Conservation (phyloP, 164 flowering plant species). For the Warburgia ugandensis region DNA sequence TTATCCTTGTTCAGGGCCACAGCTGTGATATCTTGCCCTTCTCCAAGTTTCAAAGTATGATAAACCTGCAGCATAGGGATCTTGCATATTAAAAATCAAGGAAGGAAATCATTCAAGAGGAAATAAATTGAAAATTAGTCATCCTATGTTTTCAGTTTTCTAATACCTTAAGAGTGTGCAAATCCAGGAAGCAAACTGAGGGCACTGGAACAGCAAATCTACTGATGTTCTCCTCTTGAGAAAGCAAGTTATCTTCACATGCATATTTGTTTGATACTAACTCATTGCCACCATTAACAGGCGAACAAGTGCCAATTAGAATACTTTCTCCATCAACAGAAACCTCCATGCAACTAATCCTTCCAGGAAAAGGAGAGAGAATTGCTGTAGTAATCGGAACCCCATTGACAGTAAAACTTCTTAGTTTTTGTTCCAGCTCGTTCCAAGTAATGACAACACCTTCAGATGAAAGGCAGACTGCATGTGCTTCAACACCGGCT, state of each 20-base stretch:
- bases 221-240: slow-evolving; percentile 18
- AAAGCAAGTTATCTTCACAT: slow-evolving; percentile 9
- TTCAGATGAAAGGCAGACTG: slow-evolving; percentile 62
- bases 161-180: slow-evolving; percentile 67
- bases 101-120: neutral
- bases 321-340: slow-evolving; percentile 68
- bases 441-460: slow-evolving; percentile 87
- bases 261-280: slow-evolving; percentile 8
- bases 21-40: slow-evolving; percentile 82
- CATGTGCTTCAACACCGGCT: slow-evolving; percentile 63
- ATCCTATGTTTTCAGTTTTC: neutral
- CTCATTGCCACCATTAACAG: slow-evolving; percentile 7
- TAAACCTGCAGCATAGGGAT: slow-evolving; percentile 47
- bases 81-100: neutral
- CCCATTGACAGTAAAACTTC: slow-evolving; percentile 75
- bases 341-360: slow-evolving; percentile 80
- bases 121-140: neutral
- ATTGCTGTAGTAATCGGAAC: slow-evolving; percentile 44
- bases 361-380: slow-evolving; percentile 40
- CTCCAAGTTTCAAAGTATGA: slow-evolving; percentile 58
- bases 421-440: slow-evolving; percentile 36
- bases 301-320: slow-evolving; percentile 57
- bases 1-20: slow-evolving; percentile 76
- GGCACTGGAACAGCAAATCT: slow-evolving; percentile 50
- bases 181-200: slow-evolving; percentile 75